Base-by-base conservation (phyloP, 169 alveolate genomes). In the Babesia ovata region DNA sequence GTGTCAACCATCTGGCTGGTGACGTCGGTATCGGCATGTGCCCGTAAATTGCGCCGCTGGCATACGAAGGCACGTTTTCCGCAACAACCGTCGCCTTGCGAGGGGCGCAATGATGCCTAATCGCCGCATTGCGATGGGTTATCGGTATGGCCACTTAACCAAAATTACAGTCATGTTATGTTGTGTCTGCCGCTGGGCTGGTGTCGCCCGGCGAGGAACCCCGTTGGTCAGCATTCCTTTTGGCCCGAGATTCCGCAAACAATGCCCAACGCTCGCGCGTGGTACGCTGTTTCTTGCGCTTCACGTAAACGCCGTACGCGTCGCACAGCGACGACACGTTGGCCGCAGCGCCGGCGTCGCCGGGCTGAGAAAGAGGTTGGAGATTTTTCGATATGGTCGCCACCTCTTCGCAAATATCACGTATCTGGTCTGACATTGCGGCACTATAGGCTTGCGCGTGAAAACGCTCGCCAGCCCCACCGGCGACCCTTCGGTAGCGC, bases 231-330 rank as follows among this genome's bases (percentile, higher is more conserved):
- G 50, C 2, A 16, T 7, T 16, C 4, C 10, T 2, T 29, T 53
- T 12, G 22, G 2, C 28, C 26, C 65, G 65, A 3, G 33, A 7
- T 17, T n/a, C 26, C 46, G 8, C 26, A n/a, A 65, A 65, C 49
- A 17, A 16, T 14, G 39, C 44, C 74, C 74, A 65, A 44, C 74
- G 74, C 44, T 49, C 24, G 19, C 74, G 59, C 4, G 44, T 22
- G 1, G n/a, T 50, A 16, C n/a, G 19, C 33, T 61, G 76, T 36
- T 70, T 56, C 70, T 63, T 71, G 65, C 75, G 63, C 63, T 79
- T 62, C 67, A 63, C 53, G 70, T 79, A 79, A 8, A 71, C 65
- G 19, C 58, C 46, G 66, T 70, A 79, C 26, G 57, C 78, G 87
- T 63, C 77, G 17, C 29, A 21, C 45, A 65, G 29, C 49, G 74